A percentile compares a stretch with the other conserved stretches of the same genome.
Evolutionary conservation across 768 basidiomycete genomes (phyloP).

Genomic region (Sporobolomyces pararoseus): DNA sequence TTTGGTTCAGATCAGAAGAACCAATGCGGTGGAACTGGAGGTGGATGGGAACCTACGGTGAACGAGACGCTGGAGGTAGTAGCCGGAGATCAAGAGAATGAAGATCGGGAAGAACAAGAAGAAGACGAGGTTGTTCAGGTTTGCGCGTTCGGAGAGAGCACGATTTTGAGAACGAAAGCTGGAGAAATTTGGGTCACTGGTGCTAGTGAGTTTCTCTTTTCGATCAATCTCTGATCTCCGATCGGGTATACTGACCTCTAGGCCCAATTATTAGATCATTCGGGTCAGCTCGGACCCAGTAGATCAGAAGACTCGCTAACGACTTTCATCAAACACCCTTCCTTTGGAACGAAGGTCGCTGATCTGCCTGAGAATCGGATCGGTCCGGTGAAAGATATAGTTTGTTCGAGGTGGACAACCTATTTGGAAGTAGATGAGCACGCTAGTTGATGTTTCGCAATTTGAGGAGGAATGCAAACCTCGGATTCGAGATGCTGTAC

Average conservation of each 20-base stretch:
- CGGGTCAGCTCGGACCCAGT: slow-evolving; percentile 17
- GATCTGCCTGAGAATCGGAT: too few relatives aligned
- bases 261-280: slow-evolving; percentile 1
- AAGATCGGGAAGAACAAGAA: not conserved
- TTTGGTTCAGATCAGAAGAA: slow-evolving; percentile 22
- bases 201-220: slow-evolving; percentile 13
- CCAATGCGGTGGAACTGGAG: slow-evolving; percentile 15
- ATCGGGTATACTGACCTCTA: too few relatives aligned
- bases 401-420: slow-evolving; percentile 1
- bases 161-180: slow-evolving; percentile 5
- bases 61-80: slow-evolving; percentile 1
- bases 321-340: not conserved
- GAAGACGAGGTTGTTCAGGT: slow-evolving; percentile 4
- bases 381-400: not conserved
- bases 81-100: not conserved
- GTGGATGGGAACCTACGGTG: slow-evolving; percentile 17
- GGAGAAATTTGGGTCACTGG: slow-evolving; percentile 27
- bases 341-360: not conserved
- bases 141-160: not conserved
- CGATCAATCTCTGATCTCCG: not conserved
- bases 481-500: not conserved
- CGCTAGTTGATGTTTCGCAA: too few relatives aligned
- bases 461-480: not conserved
- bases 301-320: not conserved
- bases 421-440: slow-evolving; percentile 11